phyloP scores from a whole-genome alignment of 495 filamentous ascomycete genomes.

The Penicillium bovifimosum region DNA sequence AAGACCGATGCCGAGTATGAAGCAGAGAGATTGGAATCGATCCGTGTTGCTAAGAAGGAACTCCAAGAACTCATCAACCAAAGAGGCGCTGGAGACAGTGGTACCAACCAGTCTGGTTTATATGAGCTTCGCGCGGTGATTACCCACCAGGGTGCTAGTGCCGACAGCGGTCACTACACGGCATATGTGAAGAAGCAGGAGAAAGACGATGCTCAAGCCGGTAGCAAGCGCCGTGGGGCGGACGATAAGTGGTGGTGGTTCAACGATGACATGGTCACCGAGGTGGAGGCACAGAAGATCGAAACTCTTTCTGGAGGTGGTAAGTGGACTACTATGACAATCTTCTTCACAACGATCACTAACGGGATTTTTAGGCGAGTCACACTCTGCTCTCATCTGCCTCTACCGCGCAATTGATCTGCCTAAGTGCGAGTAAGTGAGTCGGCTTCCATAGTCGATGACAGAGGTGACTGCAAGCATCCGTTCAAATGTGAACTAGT shows the following conservation, averaged over 20 bases:
- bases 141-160: conserved; percentile 95
- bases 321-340: conserved; percentile 30
- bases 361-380: conserved; percentile 57
- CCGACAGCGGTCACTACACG: conserved; percentile 97
- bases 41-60: conserved; percentile 77
- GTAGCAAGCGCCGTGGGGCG: conserved; percentile 64
- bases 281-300: conserved; percentile 88
- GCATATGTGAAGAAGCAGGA: conserved; percentile 92
- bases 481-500: conserved; percentile 1
- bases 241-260: conserved; percentile 99
- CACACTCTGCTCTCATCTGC: conserved; percentile 87
- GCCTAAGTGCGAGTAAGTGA: conserved; percentile 43
- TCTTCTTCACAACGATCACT: conserved; percentile 4
- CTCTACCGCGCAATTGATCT: conserved; percentile 82
- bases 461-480: not conserved
- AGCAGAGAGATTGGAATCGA: conserved; percentile 66
- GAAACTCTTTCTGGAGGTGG: conserved; percentile 85
- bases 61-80: conserved; percentile 68
- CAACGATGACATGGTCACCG: conserved; percentile 95
- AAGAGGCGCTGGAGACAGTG: conserved; percentile 64
- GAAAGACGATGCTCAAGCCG: conserved; percentile 50
- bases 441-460: not conserved
- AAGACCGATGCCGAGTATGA: conserved; percentile 94
- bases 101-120: conserved; percentile 83
- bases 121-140: conserved; percentile 93